Evolutionary conservation across 2,329 filamentous ascomycete species (phyloP), one percentile per base, ranked within the genome.

Genomic region (Tolypocladium album): DNA sequence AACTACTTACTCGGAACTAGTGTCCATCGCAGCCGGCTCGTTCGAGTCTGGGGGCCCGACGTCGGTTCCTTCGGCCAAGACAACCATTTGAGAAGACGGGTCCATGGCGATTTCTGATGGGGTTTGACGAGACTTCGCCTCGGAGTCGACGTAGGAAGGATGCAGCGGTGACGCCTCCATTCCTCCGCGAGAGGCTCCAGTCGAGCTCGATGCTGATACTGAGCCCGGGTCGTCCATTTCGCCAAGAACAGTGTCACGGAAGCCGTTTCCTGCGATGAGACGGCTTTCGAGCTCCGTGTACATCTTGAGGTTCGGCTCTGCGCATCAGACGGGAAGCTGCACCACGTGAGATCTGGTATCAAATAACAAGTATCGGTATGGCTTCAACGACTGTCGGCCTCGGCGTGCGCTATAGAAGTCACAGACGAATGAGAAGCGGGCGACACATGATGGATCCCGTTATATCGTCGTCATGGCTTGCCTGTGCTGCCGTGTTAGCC

Each of bases 41-140:
- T 69, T 64, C 31, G 67, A 65, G 53, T 67, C 69, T 24, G 57
- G 59, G 22, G 59, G 62, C 50, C 67, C 65, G 24, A 70, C 42
- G 27, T 72, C 71, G 70, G 77, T 76, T 17, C 73, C 69, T 59
- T 73, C 76, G 38, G 75, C 77, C 71, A 76, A 77, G 22, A 79
- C 78, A 5, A 78, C 67, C 34, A 79, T 79, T 61, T 77, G 76
- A 4, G 73, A 70, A 4, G 71, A 74, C 40, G 74, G 72, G 43
- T 77, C 72, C 55, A 69, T 70, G 8, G 68, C 65, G 27, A 67
- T 63, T 55, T 74, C 70, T 27, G 71, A 71, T 59, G 65, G 72
- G 56, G 67, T 68, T 64, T 68, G 72, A 60, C 69, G 74, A 62
- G 60, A 57, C 59, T 63, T 43, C 66, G 61, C 39, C 64, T 64